Evolutionary conservation across 768 basidiomycete genomes (phyloP), one percentile per base, ranked within the genome.

Genomic region (Pisolithus sp.): DNA sequence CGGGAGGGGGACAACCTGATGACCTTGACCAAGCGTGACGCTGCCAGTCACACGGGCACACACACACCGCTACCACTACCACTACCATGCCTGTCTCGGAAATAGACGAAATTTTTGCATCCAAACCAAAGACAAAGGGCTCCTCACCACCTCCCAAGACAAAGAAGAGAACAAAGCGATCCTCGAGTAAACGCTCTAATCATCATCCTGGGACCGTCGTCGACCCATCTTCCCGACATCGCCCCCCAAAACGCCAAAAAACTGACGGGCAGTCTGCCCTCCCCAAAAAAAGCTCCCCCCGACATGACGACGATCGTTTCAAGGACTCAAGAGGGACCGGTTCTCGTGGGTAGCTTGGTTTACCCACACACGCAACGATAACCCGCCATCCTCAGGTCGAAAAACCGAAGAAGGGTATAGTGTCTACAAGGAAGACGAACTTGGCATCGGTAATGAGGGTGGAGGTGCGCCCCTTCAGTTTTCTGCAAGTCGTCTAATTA

Each of bases 31-130:
- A 31, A 12, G 34, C 15, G 34, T 34, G 10, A 34, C 34, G 13
- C 34, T 5, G 8, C 10, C 30, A 6, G 34, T 34, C 13, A 34
- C 34, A 34, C 34, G 5, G 5, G 7, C 26, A 4, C 26, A 26
- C 26, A 26, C 26, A 5, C 23, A 24, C 23, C 24, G 24, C 5
- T 24, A 24, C n/a, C n/a, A 7, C 31, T 34, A 15, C 13, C 34
- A 34, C 34, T 12, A 13, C 44, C 62, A 73, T 76, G 73, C 57
- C 71, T 57, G 75, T 78, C 75, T 85, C 85, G 48, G 89, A 91
- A 77, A 92, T 92, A 66, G 89, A 92, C 76, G 81, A 80, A 60
- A 92, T 92, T 62, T 92, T 92, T 67, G 76, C 87, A 38, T 71
- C 74, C 55, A 80, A 77, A 59, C 69, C 69, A 57, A 75, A 73